phyloP scores from a whole-genome alignment of 2,329 filamentous ascomycete species.

The Alternaria rosae region DNA sequence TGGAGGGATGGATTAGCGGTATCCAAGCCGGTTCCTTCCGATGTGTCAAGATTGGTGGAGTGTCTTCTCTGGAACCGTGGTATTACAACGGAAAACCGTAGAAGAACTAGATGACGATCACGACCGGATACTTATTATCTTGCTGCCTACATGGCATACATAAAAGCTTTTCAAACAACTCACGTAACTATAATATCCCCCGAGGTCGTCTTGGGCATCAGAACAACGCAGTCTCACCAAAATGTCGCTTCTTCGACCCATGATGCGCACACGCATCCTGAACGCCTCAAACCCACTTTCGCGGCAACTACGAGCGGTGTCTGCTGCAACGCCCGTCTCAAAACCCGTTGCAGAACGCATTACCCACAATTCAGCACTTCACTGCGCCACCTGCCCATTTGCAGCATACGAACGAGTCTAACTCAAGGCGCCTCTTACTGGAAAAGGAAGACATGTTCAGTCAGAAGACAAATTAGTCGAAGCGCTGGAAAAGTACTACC shows the following conservation, averaged over 20 bases:
- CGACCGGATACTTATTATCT: not conserved
- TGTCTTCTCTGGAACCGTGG: not conserved
- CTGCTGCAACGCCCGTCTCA: slow-evolving; percentile 10
- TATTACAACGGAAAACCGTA: not conserved
- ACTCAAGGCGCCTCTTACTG: not conserved
- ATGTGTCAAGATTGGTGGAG: not conserved
- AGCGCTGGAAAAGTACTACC: not conserved
- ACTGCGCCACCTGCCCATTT: not conserved
- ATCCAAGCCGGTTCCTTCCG: not conserved
- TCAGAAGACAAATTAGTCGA: not conserved
- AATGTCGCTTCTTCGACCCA: not conserved
- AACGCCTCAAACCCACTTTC: not conserved
- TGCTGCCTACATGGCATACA: not conserved
- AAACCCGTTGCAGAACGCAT: not conserved
- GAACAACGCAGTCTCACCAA: not conserved
- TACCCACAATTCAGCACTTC: not conserved
- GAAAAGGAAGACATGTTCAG: not conserved
- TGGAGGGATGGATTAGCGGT: rapidly evolving
- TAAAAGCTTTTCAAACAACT: not conserved
- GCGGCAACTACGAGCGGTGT: slow-evolving; percentile 4
- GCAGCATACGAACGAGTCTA: not conserved
- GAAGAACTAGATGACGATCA: not conserved
- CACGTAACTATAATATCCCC: not conserved
- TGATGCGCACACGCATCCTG: not conserved
- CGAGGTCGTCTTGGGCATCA: not conserved